Evolutionary conservation across 2,329 filamentous ascomycete species (phyloP).

Genomic region (Davidsoniella virescens): DNA sequence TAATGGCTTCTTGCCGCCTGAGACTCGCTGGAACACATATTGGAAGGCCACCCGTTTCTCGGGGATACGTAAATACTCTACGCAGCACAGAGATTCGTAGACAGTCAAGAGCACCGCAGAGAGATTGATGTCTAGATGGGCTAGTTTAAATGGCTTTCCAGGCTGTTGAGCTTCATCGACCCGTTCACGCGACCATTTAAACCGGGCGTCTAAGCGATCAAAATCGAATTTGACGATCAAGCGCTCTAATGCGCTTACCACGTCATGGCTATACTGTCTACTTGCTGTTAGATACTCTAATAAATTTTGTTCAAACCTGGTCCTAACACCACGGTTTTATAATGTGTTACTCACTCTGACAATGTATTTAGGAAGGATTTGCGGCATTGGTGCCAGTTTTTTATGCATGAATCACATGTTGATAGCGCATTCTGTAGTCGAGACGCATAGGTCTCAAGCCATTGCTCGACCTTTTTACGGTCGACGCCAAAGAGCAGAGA

Average conservation of each 20-base stretch:
- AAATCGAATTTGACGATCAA: constrained; percentile 46
- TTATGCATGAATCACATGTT: constrained; percentile 53
- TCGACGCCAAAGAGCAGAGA: constrained; percentile 54
- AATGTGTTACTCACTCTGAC: constrained; percentile 32
- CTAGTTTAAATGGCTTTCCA: constrained; percentile 25
- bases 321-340: background rate
- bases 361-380: constrained; percentile 45
- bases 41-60: constrained; percentile 50
- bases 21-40: constrained; percentile 64
- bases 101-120: constrained; percentile 57
- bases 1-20: constrained; percentile 56
- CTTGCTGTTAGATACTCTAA: background rate
- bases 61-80: constrained; percentile 51
- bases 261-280: constrained; percentile 32
- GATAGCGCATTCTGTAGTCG: constrained; percentile 43
- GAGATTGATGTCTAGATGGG: constrained; percentile 30
- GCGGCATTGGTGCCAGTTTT: constrained; percentile 57
- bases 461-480: constrained; percentile 40
- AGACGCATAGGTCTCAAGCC: constrained; percentile 41
- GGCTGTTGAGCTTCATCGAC: constrained; percentile 6
- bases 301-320: background rate
- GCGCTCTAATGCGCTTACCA: constrained; percentile 34
- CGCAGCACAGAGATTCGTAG: constrained; percentile 77
- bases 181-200: constrained; percentile 31
- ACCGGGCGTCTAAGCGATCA: constrained; percentile 41